Evolutionary conservation across 129 eudicot species (phyloP).

Genomic region (Rutidosis leptorrhynchoides): DNA sequence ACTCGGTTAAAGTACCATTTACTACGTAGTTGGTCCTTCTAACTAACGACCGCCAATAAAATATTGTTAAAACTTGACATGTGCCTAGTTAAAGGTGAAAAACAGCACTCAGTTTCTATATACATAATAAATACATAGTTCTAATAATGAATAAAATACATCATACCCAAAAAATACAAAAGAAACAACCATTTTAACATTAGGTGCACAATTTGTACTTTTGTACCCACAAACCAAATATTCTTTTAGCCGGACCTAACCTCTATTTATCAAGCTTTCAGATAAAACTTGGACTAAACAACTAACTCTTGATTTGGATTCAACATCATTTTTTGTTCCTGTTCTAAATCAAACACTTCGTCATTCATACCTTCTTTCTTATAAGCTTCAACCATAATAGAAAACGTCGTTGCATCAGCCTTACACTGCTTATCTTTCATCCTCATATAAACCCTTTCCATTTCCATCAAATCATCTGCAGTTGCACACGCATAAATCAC

Average conservation of each 20-base stretch:
- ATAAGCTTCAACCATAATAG: conserved; percentile 72
- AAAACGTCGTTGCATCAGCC: conserved; percentile 58
- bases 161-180: not conserved
- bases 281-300: not conserved
- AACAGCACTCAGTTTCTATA: not conserved
- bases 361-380: conserved; percentile 72
- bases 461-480: conserved; percentile 90
- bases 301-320: conserved; percentile 2
- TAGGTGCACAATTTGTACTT: not conserved
- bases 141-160: not conserved
- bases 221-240: not conserved
- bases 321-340: conserved; percentile 41
- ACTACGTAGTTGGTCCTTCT: too few relatives aligned
- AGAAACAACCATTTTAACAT: not conserved
- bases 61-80: too few relatives aligned
- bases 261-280: not conserved
- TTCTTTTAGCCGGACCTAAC: not conserved
- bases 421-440: conserved; percentile 72
- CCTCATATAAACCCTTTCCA: conserved; percentile 89
- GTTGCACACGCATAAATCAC: conserved; percentile 77
- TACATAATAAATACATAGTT: not conserved
- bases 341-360: conserved; percentile 71
- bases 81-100: not conserved
- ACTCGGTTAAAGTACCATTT: too few relatives aligned
- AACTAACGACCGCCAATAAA: too few relatives aligned